Percentiles rank a stretch among this genome's conserved stretches.
Conservation (phyloP, 345 rosid genomes). For the Carallia pectinifolia region DNA sequence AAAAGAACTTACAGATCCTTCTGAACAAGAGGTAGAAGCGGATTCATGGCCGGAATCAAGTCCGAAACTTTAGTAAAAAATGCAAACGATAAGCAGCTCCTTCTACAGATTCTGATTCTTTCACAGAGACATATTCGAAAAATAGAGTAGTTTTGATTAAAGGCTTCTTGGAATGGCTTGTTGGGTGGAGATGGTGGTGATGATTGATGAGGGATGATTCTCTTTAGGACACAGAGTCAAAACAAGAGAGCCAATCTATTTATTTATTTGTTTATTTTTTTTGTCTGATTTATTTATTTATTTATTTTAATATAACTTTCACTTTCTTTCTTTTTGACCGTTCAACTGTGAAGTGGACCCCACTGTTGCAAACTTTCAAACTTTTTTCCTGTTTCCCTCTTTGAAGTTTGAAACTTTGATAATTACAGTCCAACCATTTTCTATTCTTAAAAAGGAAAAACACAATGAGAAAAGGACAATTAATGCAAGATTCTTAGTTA, state of each 20-base stretch:
- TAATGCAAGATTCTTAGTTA: too few relatives aligned
- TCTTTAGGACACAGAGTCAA: conserved; percentile 16
- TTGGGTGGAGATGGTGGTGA: background rate
- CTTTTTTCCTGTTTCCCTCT: conserved; percentile 15
- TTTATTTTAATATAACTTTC: conserved; percentile 13
- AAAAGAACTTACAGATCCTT: conserved; percentile 24
- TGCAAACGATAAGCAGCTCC: background rate
- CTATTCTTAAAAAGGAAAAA: too few relatives aligned
- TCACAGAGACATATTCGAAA: background rate
- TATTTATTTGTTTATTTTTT: conserved; percentile 7
- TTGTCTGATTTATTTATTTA: too few relatives aligned
- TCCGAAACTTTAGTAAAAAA: background rate
- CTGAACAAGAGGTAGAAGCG: background rate
- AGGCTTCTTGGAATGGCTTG: conserved; percentile 1
- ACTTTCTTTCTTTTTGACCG: conserved; percentile 53
- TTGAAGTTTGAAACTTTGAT: background rate
- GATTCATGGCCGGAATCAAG: conserved; percentile 20
- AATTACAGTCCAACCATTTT: background rate
- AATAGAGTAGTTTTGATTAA: background rate
- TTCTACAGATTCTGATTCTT: background rate
- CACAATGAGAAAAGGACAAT: too few relatives aligned
- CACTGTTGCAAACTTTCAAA: conserved; percentile 19
- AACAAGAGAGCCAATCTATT: conserved; percentile 37
- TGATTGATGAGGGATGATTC: background rate
- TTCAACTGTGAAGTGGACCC: conserved; percentile 37